Base-by-base conservation (phyloP, 106 monocot genomes). In the Allium fistulosum region DNA sequence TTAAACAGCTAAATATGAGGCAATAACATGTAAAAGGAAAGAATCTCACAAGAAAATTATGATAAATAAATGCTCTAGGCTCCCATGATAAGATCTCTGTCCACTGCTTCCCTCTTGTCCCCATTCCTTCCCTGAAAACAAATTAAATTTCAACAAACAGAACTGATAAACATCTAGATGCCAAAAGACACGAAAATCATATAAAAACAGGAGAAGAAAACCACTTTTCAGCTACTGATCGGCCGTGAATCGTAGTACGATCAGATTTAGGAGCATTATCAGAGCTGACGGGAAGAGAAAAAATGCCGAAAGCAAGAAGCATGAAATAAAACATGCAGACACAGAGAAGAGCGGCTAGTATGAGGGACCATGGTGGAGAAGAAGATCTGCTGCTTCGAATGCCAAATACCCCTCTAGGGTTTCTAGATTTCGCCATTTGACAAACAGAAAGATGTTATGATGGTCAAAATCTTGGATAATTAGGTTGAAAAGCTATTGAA, bases 1-100 rank as follows among this genome's bases (percentile, higher is more conserved):
- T 37, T 37, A 37, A 37, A 37, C 37, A 37, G 37, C 37, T 37
- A 37, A 37, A 37, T 37, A 37, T 37, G 37, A 37, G 37, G 37
- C 37, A 37, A 37, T 37, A 37, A 37, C 5, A 37, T 37, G 37
- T 37, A 37, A 37, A 5, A 37, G 37, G 37, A 37, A 61, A 26
- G 10, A 62, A n/a, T 63, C 67, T 26, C 50, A 87, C 87, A 77
- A 92, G 62, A 55, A 92, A 88, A 72, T 87, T 85, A 46, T 87
- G 91, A 68, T 92, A 92, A 63, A 92, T 51, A 60, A 87, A 92
- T 2, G 91, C 87, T 70, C 91, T 80, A 10, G 91, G 91, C 66
- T 92, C 87, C 91, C 91, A 92, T 16, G 91, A 92, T 53, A 92
- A 69, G 53, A 92, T 53, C 82, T 92, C 91, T 71, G 81, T 92